phyloP scores from a whole-genome alignment of 305 asterid species.

The Fraxinus angustifolia region DNA sequence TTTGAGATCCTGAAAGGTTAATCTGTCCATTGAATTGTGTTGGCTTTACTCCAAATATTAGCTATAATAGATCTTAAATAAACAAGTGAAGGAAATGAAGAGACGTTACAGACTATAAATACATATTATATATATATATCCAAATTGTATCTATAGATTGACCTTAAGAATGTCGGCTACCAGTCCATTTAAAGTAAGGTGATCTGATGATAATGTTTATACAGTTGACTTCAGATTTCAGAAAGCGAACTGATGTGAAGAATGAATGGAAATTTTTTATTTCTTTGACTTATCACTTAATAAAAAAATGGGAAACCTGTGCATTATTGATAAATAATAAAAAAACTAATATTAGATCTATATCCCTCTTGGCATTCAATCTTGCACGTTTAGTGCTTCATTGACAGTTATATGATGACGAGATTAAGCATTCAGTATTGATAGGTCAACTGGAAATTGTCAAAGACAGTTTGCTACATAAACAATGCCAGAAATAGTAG shows the following conservation, averaged over 20 bases:
- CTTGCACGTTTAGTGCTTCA: neutral
- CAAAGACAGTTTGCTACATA: neutral
- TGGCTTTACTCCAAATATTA: conserved; percentile 14
- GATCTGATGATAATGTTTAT: conserved; percentile 16
- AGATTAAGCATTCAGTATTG: neutral
- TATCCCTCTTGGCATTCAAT: conserved; percentile 14
- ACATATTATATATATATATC: neutral
- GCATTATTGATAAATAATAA: neutral
- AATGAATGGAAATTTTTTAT: neutral
- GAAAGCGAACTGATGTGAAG: conserved; percentile 27
- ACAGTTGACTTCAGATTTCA: conserved; percentile 24
- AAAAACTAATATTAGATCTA: conserved; percentile 7
- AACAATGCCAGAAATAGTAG: neutral
- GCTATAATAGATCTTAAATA: neutral
- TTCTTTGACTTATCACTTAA: neutral
- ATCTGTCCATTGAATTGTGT: conserved; percentile 15
- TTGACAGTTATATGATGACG: neutral
- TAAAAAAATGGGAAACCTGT: neutral
- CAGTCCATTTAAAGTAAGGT: conserved; percentile 22
- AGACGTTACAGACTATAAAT: neutral
- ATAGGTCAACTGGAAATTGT: neutral
- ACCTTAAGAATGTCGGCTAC: neutral
- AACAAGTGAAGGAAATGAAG: neutral
- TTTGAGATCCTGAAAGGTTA: conserved; percentile 4
- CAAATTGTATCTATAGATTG: neutral